Evolutionary conservation across 2,329 filamentous ascomycete genomes (phyloP), one percentile per base, ranked within the genome.

Genomic region (Cladophialophora exuberans): DNA sequence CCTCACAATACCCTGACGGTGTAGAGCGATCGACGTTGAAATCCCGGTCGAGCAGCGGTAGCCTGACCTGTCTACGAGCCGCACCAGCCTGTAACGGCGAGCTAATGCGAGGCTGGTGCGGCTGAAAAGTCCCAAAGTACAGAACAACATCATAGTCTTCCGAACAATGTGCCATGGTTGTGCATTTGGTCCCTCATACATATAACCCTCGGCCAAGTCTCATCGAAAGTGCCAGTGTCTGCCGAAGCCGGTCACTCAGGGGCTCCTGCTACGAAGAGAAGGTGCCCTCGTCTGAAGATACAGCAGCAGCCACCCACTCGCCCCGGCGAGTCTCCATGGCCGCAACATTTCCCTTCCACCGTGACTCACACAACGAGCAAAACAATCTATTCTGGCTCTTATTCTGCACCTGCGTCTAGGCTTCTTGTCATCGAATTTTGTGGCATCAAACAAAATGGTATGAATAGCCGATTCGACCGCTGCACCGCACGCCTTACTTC

Each of bases 361-460:
- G 23, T 23, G 7, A 9, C 9, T 49, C 35, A 15, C 15, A 15
- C 35, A 41, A 4, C 22, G 20, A 26, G 15, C 11, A 22, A 23
- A 26, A n/a, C 25, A 10, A 17, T 20, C 23, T 11, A 9, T 13
- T 39, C 18, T 20, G 17, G 31, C 23, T n/a, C 23, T 36, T n/a
- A 30, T 13, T 20, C 20, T 25, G 13, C 44, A 36, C 20, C 11
- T n/a, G n/a, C n/a, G n/a, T n/a, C n/a, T n/a, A 11, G 23, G 38
- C 46, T 28, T 38, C 2, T n/a, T 49, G 17, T 41, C 46, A 25
- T 15, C 18, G 17, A 22, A 15, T 41, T 39, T 13, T 39, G 22
- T 28, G 26, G 23, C 36, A 49, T 49, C 33, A 20, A 9, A 13
- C 23, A 38, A 26, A 30, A n/a, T 36, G 38, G 15, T 49, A 41